Evolutionary conservation across 805 yeast species (phyloP).

Genomic region (Metschnikowia gelsemii): DNA sequence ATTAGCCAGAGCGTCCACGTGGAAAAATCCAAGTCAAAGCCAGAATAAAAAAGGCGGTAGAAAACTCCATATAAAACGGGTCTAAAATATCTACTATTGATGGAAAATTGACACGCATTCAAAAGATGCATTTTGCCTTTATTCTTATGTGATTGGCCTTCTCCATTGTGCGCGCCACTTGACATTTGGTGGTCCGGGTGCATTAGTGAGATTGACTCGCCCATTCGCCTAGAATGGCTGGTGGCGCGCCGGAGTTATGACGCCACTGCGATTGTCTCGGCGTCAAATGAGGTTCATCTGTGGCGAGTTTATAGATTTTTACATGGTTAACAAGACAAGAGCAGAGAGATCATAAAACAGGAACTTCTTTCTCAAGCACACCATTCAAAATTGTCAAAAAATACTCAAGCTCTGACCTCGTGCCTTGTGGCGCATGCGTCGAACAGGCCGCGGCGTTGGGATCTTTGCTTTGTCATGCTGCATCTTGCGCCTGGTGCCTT

Average conservation of each 20-base stretch:
- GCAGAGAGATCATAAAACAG: too few relatives aligned
- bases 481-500: conserved; percentile 1
- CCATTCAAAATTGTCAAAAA: too few relatives aligned
- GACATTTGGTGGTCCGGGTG: neutral
- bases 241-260: conserved; percentile 12
- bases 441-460: conserved; percentile 1
- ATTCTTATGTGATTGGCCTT: neutral
- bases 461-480: conserved; percentile 5
- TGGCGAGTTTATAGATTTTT: too few relatives aligned
- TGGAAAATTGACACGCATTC: neutral
- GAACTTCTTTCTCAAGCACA: too few relatives aligned
- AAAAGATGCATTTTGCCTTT: neutral
- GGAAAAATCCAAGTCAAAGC: conserved; percentile 7
- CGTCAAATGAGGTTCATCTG: too few relatives aligned
- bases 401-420: too few relatives aligned
- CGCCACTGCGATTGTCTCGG: too few relatives aligned
- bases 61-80: too few relatives aligned
- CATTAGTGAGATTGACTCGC: neutral
- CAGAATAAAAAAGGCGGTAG: neutral
- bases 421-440: conserved; percentile 2
- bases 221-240: conserved; percentile 8
- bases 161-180: neutral
- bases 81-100: too few relatives aligned
- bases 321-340: too few relatives aligned
- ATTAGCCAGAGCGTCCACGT: conserved; percentile 3